Conservation (phyloP, 257 asterid genomes). For the Nicotiana obtusifolia region DNA sequence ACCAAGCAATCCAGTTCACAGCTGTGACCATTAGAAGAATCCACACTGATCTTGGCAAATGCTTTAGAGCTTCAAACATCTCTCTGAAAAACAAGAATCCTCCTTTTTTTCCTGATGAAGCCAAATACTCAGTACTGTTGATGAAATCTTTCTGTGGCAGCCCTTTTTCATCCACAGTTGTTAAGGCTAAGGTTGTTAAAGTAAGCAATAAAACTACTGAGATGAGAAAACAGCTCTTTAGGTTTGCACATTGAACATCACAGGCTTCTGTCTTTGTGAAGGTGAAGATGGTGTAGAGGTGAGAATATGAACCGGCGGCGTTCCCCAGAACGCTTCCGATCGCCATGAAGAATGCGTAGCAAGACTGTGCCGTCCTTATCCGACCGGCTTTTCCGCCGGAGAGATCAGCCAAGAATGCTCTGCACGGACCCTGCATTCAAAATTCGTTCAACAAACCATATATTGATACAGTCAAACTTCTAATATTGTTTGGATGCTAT, state of each 20-base stretch:
- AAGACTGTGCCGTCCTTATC: slow-evolving; percentile 6
- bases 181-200: slow-evolving; percentile 6
- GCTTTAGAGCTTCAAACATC: slow-evolving; percentile 12
- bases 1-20: slow-evolving; percentile 32
- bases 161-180: neutral
- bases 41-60: slow-evolving; percentile 28
- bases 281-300: neutral
- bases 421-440: slow-evolving; percentile 12
- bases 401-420: slow-evolving; percentile 7
- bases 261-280: slow-evolving; percentile 11
- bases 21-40: slow-evolving; percentile 24
- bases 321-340: slow-evolving; percentile 12
- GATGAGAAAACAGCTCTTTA: slow-evolving; percentile 12
- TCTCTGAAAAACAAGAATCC: slow-evolving; percentile 15
- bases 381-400: slow-evolving; percentile 4
- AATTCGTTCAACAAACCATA: too few species aligned
- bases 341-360: slow-evolving; percentile 18
- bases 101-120: too few species aligned
- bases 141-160: neutral
- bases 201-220: slow-evolving; percentile 1
- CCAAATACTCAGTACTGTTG: neutral
- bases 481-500: too few species aligned
- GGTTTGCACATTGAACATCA: slow-evolving; percentile 14
- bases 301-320: slow-evolving; percentile 12
- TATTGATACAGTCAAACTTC: too few species aligned